These are phyloP conservation scores for Syzygium oleosum DNA, from an alignment of 345 rosid species.

Conservation along the genomic window DNA sequence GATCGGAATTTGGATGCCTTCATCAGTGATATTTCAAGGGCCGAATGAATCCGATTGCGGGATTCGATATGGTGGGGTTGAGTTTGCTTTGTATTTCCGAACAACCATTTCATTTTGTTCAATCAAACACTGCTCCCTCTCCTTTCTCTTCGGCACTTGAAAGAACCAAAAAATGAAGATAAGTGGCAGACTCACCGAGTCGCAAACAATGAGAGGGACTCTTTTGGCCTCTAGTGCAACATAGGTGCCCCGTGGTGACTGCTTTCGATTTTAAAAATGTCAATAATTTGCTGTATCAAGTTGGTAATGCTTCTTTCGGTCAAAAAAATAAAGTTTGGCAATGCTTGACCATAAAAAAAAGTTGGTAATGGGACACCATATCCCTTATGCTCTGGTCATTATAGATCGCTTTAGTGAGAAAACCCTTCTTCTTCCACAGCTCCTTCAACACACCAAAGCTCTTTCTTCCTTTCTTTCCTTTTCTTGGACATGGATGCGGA, in stretches of 20 bases:
- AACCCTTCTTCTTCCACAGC: background rate
- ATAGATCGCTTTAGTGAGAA: background rate
- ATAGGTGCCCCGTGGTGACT: background rate
- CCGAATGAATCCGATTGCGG: background rate
- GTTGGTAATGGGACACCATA: background rate
- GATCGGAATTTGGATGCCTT: slow-evolving; percentile 10
- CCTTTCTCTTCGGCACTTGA: background rate
- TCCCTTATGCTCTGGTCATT: background rate
- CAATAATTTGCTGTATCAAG: background rate
- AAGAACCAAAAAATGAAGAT: background rate
- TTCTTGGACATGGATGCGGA: background rate
- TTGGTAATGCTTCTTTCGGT: no score
- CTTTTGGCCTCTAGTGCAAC: background rate
- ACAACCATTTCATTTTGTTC: background rate
- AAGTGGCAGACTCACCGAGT: background rate
- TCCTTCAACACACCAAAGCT: background rate
- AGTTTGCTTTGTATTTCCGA: background rate
- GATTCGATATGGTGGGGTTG: background rate
- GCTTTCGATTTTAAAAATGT: background rate
- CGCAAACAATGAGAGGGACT: background rate
- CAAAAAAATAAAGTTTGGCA: no score
- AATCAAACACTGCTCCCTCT: background rate
- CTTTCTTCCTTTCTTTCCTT: background rate
- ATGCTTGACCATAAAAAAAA: background rate
- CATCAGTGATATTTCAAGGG: slow-evolving; percentile 2